Evolutionary conservation across 306 rosid genomes (phyloP).

Genomic region (Parietaria judaica): DNA sequence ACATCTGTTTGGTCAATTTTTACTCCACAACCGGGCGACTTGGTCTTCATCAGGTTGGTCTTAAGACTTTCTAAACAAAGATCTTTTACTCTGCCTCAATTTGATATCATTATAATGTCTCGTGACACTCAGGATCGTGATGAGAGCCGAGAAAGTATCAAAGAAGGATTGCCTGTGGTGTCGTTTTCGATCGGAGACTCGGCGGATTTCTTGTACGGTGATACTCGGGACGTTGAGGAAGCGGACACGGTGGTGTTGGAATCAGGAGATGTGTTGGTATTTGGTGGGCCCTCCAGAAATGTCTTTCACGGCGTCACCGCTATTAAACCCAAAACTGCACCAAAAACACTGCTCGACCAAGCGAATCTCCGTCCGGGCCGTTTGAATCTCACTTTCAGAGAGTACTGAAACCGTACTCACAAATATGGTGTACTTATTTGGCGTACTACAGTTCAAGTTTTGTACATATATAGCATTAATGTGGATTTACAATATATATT

Average conservation of each 20-base stretch:
- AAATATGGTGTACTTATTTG: too few species aligned
- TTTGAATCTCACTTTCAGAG: conserved; percentile 70
- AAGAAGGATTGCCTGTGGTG: conserved; percentile 44
- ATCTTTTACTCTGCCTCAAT: too few species aligned
- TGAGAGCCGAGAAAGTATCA: conserved; percentile 49
- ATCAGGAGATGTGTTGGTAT: conserved; percentile 79
- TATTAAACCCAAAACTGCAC: conserved; percentile 41
- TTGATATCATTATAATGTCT: not conserved
- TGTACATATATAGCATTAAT: too few species aligned
- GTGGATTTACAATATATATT: too few species aligned
- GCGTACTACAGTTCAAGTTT: too few species aligned
- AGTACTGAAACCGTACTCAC: conserved; percentile 24
- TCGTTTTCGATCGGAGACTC: conserved; percentile 86
- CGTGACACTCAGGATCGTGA: conserved; percentile 49
- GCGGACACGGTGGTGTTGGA: conserved; percentile 26
- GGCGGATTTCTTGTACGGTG: conserved; percentile 55
- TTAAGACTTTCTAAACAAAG: not conserved
- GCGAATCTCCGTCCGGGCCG: conserved; percentile 57
- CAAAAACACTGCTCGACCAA: conserved; percentile 27
- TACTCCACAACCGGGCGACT: conserved; percentile 51
- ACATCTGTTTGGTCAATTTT: conserved; percentile 69
- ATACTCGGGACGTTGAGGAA: conserved; percentile 28
- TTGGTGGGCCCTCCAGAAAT: conserved; percentile 63
- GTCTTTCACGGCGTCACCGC: conserved; percentile 61
- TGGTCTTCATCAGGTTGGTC: conserved; percentile 72